Percentiles rank a stretch among this genome's conserved stretches.
phyloP scores from a whole-genome alignment of 2,329 filamentous ascomycete species.

The Fusarium torreyae region DNA sequence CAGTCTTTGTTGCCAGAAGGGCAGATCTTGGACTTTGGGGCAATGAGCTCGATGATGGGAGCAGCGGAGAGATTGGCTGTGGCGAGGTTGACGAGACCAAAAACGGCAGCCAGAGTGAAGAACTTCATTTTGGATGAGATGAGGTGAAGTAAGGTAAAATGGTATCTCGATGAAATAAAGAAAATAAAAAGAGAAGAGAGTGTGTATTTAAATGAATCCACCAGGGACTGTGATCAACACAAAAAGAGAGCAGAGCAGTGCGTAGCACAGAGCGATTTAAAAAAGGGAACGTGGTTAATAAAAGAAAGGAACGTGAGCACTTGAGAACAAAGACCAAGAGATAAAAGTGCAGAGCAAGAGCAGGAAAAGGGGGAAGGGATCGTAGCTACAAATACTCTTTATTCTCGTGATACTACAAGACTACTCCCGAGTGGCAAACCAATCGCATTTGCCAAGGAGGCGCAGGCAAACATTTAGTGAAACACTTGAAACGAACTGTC shows the following conservation, averaged over 20 bases:
- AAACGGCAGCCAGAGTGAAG: slow-evolving; percentile 37
- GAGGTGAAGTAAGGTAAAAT: neutral
- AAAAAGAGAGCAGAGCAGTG: neutral
- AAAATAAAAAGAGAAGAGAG: neutral
- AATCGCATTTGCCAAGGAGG: slow-evolving; percentile 22
- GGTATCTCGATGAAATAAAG: neutral
- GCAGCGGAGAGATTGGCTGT: slow-evolving; percentile 49
- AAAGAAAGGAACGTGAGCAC: slow-evolving; percentile 9
- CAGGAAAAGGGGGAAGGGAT: neutral
- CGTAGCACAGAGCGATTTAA: neutral
- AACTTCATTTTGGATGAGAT: slow-evolving; percentile 49
- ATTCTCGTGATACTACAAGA: neutral
- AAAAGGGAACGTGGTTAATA: neutral
- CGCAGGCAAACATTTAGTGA: slow-evolving; percentile 20
- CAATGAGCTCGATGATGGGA: slow-evolving; percentile 66
- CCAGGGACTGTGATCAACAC: slow-evolving; percentile 18
- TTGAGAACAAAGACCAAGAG: neutral
- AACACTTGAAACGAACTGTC: slow-evolving; percentile 22
- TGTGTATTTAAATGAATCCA: slow-evolving; percentile 17
- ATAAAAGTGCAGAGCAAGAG: neutral
- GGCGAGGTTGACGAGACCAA: slow-evolving; percentile 38
- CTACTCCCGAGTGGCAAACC: neutral
- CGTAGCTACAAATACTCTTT: slow-evolving; percentile 2
- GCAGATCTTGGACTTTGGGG: slow-evolving; percentile 71
- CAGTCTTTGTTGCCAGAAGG: slow-evolving; percentile 70